phyloP scores from a whole-genome alignment of 2,329 filamentous ascomycete genomes.

The Xylaria sp. region DNA sequence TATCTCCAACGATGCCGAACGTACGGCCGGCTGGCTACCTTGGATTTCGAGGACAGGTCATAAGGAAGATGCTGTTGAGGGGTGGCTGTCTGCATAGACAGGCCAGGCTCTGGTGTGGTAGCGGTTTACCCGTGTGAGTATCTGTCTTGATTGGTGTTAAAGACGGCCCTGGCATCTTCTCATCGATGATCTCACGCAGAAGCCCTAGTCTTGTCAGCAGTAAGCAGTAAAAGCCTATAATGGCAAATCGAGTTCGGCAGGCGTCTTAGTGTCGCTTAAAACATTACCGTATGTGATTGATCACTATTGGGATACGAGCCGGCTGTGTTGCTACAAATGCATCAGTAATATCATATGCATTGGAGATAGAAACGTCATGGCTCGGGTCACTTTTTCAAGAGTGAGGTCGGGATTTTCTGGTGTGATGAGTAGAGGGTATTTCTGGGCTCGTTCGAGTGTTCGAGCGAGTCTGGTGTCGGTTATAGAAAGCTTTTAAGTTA shows the following conservation, averaged over 20 bases:
- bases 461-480: neutral
- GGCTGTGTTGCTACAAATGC: neutral
- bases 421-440: neutral
- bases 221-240: no score
- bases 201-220: neutral
- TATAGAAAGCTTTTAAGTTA: neutral
- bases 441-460: neutral
- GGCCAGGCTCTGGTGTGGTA: neutral
- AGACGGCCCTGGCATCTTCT: neutral
- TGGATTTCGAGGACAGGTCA: neutral
- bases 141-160: neutral
- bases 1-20: neutral
- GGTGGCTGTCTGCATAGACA: neutral
- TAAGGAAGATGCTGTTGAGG: neutral
- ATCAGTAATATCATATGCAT: constrained; percentile 11
- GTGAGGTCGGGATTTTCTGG: neutral
- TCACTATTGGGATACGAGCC: neutral
- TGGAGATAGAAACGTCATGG: neutral
- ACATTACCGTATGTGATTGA: no score
- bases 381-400: neutral
- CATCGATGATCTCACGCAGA: neutral
- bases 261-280: no score
- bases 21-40: neutral
- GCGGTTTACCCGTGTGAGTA: neutral
- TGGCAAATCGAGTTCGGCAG: neutral